Evolutionary conservation across 805 yeast genomes (phyloP).

Genomic region (Ogataea corticis): DNA sequence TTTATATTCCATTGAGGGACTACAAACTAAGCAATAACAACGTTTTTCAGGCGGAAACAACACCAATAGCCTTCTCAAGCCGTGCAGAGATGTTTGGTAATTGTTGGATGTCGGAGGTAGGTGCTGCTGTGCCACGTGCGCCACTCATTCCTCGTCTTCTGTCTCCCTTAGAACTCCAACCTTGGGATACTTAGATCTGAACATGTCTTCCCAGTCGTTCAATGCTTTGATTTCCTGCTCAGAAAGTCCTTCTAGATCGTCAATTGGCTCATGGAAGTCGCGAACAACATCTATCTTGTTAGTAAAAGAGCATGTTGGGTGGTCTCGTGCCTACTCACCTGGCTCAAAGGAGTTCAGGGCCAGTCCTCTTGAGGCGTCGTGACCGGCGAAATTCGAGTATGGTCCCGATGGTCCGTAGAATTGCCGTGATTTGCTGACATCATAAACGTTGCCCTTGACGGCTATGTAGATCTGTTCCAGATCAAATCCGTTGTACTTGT

Average conservation of each 20-base stretch:
- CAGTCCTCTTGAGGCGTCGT: conserved; percentile 91
- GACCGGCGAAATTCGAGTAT: conserved; percentile 91
- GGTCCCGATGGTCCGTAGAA: conserved; percentile 98
- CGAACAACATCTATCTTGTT: conserved; percentile 48
- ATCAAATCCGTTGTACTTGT: conserved; percentile 78
- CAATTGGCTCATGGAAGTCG: conserved; percentile 76
- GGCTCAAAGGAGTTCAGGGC: conserved; percentile 85
- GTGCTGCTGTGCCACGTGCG: too few relatives aligned
- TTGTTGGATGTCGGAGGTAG: too few relatives aligned
- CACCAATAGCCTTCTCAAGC: too few relatives aligned
- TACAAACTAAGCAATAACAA: too few relatives aligned
- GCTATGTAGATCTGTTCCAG: conserved; percentile 81
- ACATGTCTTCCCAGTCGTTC: conserved; percentile 83
- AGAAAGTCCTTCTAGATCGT: conserved; percentile 60
- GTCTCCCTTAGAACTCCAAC: conserved; percentile 70
- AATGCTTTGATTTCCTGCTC: conserved; percentile 64
- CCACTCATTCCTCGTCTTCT: background rate
- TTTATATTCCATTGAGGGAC: too few relatives aligned
- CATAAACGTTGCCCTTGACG: conserved; percentile 83
- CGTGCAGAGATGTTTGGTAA: too few relatives aligned
- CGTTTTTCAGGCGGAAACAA: too few relatives aligned
- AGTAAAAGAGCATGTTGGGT: background rate
- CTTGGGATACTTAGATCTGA: conserved; percentile 74
- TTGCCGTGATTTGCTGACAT: conserved; percentile 73
- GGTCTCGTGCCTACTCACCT: conserved; percentile 27